These are phyloP conservation scores for Ogataea naganishii DNA, from an alignment of 805 yeast genomes.

Conservation along the genomic window DNA sequence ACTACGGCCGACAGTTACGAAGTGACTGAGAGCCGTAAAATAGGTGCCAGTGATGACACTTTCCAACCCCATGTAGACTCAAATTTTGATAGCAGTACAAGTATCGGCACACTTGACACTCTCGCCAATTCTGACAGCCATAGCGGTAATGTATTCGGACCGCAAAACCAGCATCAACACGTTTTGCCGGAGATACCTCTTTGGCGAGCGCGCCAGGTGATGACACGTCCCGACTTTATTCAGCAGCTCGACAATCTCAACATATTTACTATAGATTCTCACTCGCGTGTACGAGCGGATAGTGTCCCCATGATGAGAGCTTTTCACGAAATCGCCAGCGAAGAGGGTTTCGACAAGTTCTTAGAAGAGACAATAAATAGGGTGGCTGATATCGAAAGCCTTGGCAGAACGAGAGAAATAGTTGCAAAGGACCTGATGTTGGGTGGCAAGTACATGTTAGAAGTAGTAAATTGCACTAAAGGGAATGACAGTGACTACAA, in stretches of 20 bases:
- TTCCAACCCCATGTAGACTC: no score
- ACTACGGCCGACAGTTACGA: conserved; percentile 2
- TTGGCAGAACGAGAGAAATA: conserved; percentile 70
- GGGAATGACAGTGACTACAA: conserved; percentile 4
- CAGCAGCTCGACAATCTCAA: conserved; percentile 68
- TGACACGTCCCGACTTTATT: conserved; percentile 79
- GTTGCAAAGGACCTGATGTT: conserved; percentile 58
- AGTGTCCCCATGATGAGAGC: conserved; percentile 88
- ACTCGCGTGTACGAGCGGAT: conserved; percentile 68
- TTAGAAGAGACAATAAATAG: conserved; percentile 58
- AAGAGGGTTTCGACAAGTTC: conserved; percentile 62
- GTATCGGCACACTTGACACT: no score
- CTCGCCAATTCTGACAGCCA: no score
- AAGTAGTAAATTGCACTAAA: no score
- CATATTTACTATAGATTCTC: conserved; percentile 70
- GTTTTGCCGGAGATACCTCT: conserved; percentile 64
- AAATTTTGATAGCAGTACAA: no score
- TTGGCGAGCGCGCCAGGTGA: conserved; percentile 77
- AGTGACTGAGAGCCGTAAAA: conserved; percentile 1
- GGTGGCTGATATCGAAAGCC: conserved; percentile 66
- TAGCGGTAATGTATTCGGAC: background rate
- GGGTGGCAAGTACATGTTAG: conserved; percentile 36
- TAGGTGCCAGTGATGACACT: no score
- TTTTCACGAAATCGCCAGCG: conserved; percentile 65
- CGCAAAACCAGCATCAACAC: conserved; percentile 31